These are phyloP conservation scores for Entoloma clypeatum DNA, from an alignment of 1,284 basidiomycete genomes.

Conservation along the genomic window DNA sequence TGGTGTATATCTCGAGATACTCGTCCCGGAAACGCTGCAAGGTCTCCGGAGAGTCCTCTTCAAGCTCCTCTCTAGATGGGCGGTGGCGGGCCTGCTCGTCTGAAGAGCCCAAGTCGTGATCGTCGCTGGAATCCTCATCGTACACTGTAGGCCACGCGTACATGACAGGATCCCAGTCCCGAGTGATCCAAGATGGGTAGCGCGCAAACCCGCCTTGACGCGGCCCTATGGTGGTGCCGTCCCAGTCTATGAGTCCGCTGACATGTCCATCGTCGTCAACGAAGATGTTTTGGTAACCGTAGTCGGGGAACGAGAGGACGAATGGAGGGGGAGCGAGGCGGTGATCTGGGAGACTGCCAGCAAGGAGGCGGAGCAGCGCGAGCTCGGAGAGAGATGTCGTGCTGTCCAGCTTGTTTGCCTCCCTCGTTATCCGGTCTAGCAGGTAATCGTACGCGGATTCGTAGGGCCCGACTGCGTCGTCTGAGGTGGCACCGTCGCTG, in stretches of 20 bases:
- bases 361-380: slow-evolving; percentile 18
- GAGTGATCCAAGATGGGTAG: slow-evolving; percentile 25
- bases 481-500: not conserved
- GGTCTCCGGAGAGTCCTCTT: slow-evolving; percentile 15
- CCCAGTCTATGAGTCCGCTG: slow-evolving; percentile 25
- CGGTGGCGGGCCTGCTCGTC: not conserved
- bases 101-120: too few species aligned
- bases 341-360: slow-evolving; percentile 16
- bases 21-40: slow-evolving; percentile 12
- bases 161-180: slow-evolving; percentile 21
- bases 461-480: slow-evolving; percentile 17
- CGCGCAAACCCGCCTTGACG: slow-evolving; percentile 17
- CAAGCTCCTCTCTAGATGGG: slow-evolving; percentile 11
- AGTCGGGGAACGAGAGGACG: slow-evolving; percentile 20
- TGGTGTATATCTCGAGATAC: slow-evolving; percentile 11
- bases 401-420: slow-evolving; percentile 3
- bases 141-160: slow-evolving; percentile 13
- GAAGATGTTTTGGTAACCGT: slow-evolving; percentile 23
- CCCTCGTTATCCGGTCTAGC: slow-evolving; percentile 8
- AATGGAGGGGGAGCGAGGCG: slow-evolving; percentile 23
- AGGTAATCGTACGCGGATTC: slow-evolving; percentile 19
- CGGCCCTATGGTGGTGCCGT: slow-evolving; percentile 15
- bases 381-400: slow-evolving; percentile 8
- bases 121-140: too few species aligned
- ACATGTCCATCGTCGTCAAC: slow-evolving; percentile 21